phyloP scores from a whole-genome alignment of 306 rosid species.

The Cicer arietinum region DNA sequence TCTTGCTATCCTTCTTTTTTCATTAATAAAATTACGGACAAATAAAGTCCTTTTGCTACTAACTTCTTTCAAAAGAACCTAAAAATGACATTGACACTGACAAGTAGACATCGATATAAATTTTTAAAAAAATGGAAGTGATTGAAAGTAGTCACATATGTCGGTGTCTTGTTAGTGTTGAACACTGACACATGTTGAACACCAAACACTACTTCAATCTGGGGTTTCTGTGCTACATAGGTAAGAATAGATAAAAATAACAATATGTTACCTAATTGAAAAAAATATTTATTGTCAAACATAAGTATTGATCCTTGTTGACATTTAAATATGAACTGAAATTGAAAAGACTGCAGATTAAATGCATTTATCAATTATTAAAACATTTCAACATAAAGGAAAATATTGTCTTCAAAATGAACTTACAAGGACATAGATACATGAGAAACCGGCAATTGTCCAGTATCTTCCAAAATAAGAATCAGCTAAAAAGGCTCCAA shows the following conservation, averaged over 20 bases:
- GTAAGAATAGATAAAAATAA: background rate
- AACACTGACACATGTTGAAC: too few relatives aligned
- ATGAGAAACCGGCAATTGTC: conserved; percentile 81
- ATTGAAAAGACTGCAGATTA: background rate
- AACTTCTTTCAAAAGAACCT: too few relatives aligned
- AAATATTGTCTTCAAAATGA: conserved; percentile 8
- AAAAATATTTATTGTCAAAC: background rate
- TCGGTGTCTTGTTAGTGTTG: too few relatives aligned
- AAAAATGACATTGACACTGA: too few relatives aligned
- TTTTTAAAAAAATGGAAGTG: too few relatives aligned
- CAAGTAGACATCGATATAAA: too few relatives aligned
- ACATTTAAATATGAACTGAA: conserved; percentile 1
- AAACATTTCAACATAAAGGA: conserved; percentile 9
- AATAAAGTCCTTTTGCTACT: too few relatives aligned
- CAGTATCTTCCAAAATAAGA: conserved; percentile 87
- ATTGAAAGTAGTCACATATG: too few relatives aligned
- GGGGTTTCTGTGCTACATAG: too few relatives aligned
- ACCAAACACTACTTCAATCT: too few relatives aligned
- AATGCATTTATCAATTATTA: background rate
- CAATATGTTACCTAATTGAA: background rate
- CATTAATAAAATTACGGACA: too few relatives aligned
- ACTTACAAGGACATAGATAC: conserved; percentile 72
- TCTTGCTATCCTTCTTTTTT: too few relatives aligned
- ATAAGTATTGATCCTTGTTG: background rate
- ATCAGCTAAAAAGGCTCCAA: conserved; percentile 89